A percentile compares a stretch with the other conserved stretches of the same genome.
Conservation (phyloP, 179 eudicot species). For the Spinacia oleracea region DNA sequence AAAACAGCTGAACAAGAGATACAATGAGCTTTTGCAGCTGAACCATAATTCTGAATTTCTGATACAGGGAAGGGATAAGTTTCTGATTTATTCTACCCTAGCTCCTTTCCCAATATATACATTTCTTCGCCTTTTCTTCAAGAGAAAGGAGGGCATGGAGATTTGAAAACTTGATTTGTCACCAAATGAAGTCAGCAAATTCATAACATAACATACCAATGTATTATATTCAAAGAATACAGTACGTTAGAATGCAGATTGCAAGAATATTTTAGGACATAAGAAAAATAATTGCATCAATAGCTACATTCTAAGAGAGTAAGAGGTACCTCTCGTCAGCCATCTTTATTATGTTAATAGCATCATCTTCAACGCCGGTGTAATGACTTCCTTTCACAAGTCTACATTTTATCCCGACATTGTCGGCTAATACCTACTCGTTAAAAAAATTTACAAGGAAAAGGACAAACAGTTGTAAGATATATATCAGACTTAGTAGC, state of each 20-base stretch:
- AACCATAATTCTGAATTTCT: neutral
- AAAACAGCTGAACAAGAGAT: neutral
- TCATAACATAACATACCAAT: neutral
- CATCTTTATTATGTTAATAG: slow-evolving; percentile 83
- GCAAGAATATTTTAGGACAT: neutral
- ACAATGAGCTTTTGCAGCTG: neutral
- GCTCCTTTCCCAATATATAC: neutral
- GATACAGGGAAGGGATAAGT: neutral
- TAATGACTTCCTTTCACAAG: slow-evolving; percentile 94
- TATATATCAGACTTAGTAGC: neutral
- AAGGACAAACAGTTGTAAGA: slow-evolving; percentile 21
- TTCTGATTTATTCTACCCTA: too few species aligned
- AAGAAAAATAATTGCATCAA: slow-evolving; percentile 5
- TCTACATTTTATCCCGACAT: slow-evolving; percentile 87
- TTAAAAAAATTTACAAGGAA: slow-evolving; percentile 11
- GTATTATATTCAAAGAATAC: neutral
- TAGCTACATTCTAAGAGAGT: neutral
- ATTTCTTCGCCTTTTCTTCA: neutral
- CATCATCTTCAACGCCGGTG: slow-evolving; percentile 92
- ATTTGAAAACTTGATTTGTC: neutral
- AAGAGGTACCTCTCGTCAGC: slow-evolving; percentile 64
- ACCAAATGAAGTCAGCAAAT: slow-evolving; percentile 2
- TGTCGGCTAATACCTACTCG: slow-evolving; percentile 84
- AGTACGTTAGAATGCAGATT: neutral
- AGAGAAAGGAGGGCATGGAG: neutral